Conservation (phyloP, 1,139 yeast species). For the Saccharomyces hybrid region DNA sequence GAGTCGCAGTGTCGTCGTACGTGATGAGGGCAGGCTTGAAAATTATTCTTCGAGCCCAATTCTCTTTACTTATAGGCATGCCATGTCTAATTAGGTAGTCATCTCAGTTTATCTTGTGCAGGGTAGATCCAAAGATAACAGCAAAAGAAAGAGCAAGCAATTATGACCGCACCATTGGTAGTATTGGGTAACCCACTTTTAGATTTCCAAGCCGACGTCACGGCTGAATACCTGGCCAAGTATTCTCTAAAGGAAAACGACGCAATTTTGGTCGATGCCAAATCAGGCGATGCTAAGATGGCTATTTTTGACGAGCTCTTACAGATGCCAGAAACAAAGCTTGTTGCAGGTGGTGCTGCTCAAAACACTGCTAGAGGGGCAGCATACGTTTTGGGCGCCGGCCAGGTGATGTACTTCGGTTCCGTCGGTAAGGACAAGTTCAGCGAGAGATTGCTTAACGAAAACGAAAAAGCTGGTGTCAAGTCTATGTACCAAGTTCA, state of each 20-base stretch:
- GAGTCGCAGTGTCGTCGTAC: not conserved
- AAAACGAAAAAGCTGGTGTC: constrained; percentile 84
- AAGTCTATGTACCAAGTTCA: constrained; percentile 78
- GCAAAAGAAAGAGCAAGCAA: not conserved
- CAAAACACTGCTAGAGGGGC: constrained; percentile 99
- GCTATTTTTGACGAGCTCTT: constrained; percentile 78
- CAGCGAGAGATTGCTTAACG: constrained; percentile 70
- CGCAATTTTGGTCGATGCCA: constrained; percentile 76
- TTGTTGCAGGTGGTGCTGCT: constrained; percentile 98
- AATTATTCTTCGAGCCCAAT: not conserved
- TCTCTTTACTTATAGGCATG: not conserved
- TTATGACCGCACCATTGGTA: constrained; percentile 45
- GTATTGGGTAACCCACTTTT: constrained; percentile 77
- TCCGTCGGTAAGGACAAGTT: constrained; percentile 91
- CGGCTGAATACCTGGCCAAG: constrained; percentile 59
- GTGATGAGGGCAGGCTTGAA: not conserved
- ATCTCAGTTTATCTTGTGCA: not conserved
- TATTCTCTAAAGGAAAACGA: constrained; percentile 85
- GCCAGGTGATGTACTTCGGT: constrained; percentile 89
- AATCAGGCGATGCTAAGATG: constrained; percentile 57
- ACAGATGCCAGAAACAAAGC: constrained; percentile 50
- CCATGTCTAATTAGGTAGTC: not conserved
- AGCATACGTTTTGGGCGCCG: constrained; percentile 74
- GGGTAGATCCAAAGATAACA: not conserved
- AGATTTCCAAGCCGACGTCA: constrained; percentile 81